phyloP scores from a whole-genome alignment of 768 basidiomycete species.

The Calocybe cyanea region DNA sequence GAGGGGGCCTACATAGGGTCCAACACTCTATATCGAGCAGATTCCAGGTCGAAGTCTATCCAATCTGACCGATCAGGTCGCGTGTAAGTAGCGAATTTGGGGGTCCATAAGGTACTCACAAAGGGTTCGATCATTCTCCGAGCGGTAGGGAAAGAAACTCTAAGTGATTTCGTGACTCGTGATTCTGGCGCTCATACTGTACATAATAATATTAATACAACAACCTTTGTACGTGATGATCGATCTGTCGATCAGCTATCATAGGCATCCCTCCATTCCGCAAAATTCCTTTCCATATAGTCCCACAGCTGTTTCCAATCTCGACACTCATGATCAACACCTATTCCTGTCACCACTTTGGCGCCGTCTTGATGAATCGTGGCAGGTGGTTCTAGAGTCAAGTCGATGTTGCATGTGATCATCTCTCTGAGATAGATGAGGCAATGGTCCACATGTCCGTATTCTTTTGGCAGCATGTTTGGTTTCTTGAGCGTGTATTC shows the following conservation, averaged over 20 bases:
- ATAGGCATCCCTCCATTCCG: background rate
- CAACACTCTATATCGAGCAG: no score
- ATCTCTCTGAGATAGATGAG: background rate
- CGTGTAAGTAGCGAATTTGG: no score
- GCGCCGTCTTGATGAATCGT: background rate
- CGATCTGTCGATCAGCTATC: background rate
- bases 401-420: conserved; percentile 1
- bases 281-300: conserved; percentile 1
- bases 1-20: no score
- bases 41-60: no score
- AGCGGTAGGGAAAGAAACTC: background rate
- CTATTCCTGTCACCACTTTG: conserved; percentile 1
- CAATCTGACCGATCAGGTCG: no score
- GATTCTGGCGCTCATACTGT: background rate
- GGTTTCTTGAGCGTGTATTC: background rate
- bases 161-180: background rate
- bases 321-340: conserved; percentile 1
- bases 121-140: background rate
- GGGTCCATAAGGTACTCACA: background rate
- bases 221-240: background rate
- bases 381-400: background rate
- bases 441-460: conserved; percentile 2
- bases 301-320: conserved; percentile 3
- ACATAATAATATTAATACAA: background rate
- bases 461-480: background rate